Conservation (phyloP, 2,329 filamentous ascomycete genomes). For the Emmonsiellopsis sp. region DNA sequence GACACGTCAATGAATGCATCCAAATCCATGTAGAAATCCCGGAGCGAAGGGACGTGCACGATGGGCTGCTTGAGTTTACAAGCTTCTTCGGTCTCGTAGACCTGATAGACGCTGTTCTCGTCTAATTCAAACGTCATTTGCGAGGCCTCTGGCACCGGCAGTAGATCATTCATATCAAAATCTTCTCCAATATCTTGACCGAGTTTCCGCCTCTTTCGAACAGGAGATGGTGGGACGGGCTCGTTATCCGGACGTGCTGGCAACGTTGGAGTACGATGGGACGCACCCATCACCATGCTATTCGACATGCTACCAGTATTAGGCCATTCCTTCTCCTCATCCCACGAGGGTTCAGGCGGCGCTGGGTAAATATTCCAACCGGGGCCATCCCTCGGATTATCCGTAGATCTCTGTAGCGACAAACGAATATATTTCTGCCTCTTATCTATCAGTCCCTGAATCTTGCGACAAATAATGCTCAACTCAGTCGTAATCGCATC, state of each 20-base stretch:
- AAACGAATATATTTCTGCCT: conserved; percentile 81
- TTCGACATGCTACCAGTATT: conserved; percentile 22
- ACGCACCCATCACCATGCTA: conserved; percentile 16
- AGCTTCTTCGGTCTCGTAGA: conserved; percentile 64
- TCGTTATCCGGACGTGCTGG: conserved; percentile 22
- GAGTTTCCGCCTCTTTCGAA: conserved; percentile 63
- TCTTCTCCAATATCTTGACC: conserved; percentile 88
- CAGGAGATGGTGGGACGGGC: conserved; percentile 33
- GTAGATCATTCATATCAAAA: conserved; percentile 70
- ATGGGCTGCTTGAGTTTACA: conserved; percentile 58
- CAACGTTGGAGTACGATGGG: conserved; percentile 16
- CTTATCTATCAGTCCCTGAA: conserved; percentile 80
- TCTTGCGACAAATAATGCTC: conserved; percentile 76
- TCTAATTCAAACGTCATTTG: conserved; percentile 73
- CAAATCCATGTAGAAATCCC: conserved; percentile 93
- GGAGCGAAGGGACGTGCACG: conserved; percentile 77
- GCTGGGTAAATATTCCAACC: conserved; percentile 85
- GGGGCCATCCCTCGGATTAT: conserved; percentile 80
- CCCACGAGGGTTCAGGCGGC: conserved; percentile 86
- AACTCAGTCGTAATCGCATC: conserved; percentile 77
- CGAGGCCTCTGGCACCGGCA: conserved; percentile 62
- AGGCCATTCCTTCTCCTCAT: conserved; percentile 46
- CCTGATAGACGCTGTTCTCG: conserved; percentile 79
- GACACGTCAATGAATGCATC: conserved; percentile 82
- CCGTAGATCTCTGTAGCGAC: conserved; percentile 69